A percentile compares a stretch with the other conserved stretches of the same genome.
Conservation (phyloP, 352 stramenopile species). For the Phytophthora aleatoria region DNA sequence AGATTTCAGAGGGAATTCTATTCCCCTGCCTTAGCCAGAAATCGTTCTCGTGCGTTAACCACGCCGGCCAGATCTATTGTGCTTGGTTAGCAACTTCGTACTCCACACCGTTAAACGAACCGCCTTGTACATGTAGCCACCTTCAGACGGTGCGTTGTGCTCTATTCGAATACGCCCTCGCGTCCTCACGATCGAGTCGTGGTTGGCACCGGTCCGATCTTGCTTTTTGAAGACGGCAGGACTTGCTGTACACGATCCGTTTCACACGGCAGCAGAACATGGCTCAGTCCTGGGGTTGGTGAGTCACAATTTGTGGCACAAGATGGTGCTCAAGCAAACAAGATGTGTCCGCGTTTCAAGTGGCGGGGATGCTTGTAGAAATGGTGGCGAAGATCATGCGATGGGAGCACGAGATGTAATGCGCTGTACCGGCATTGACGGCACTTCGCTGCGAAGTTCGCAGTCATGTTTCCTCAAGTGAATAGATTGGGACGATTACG, state of each 20-base stretch:
- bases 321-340: slow-evolving; percentile 12
- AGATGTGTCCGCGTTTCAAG: slow-evolving; percentile 21
- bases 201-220: slow-evolving; percentile 5
- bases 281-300: neutral
- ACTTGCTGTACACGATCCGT: neutral
- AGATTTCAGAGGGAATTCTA: neutral
- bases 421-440: too few species aligned
- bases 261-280: neutral
- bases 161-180: slow-evolving; percentile 13
- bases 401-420: too few species aligned
- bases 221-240: slow-evolving; percentile 15
- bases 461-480: too few species aligned
- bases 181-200: slow-evolving; percentile 18
- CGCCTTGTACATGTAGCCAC: slow-evolving; percentile 6
- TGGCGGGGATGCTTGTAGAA: too few species aligned
- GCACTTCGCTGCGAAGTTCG: too few species aligned
- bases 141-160: slow-evolving; percentile 8
- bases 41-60: neutral
- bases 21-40: neutral
- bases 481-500: too few species aligned
- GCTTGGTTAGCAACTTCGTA: too few species aligned
- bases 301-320: slow-evolving; percentile 8
- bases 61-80: neutral
- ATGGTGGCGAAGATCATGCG: too few species aligned
- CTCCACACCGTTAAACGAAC: slow-evolving; percentile 15